A percentile compares a stretch with the other conserved stretches of the same genome.
These are phyloP conservation scores for Lodderomyces pseudojiufengensis DNA, from an alignment of 1,139 yeast species.

Conservation along the genomic window DNA sequence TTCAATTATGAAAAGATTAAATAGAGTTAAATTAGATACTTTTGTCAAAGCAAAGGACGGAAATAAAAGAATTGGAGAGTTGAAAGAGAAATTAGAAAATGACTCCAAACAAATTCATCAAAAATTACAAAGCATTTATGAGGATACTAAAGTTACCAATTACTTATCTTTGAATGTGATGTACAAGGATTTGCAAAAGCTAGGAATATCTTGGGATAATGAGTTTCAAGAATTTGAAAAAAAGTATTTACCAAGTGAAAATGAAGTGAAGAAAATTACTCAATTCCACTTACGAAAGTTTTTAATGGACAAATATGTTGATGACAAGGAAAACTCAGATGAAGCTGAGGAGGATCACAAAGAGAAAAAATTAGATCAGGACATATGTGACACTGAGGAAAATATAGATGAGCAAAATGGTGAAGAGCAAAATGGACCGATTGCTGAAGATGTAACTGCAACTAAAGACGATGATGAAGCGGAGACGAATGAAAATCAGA, in stretches of 20 bases:
- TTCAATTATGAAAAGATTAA: conserved; percentile 68
- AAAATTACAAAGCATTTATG: conserved; percentile 52
- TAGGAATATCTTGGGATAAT: conserved; percentile 83
- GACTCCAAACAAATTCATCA: conserved; percentile 49
- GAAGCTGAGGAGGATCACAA: neutral
- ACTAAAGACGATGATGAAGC: neutral
- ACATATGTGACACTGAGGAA: neutral
- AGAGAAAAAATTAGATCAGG: neutral
- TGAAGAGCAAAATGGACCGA: neutral
- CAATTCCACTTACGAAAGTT: conserved; percentile 81
- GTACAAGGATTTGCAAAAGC: conserved; percentile 69
- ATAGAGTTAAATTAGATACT: conserved; percentile 78
- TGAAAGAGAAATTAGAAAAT: conserved; percentile 49
- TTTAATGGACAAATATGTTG: conserved; percentile 51
- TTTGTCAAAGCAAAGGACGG: conserved; percentile 74
- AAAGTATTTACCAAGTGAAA: conserved; percentile 81
- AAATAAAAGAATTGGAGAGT: conserved; percentile 50
- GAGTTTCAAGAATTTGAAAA: conserved; percentile 83
- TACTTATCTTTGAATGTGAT: conserved; percentile 69
- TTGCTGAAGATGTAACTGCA: neutral
- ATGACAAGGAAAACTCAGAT: conserved; percentile 20
- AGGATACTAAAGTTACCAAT: conserved; percentile 56
- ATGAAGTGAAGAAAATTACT: conserved; percentile 87
- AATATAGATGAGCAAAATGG: neutral
- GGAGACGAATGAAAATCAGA: too few relatives aligned